Evolutionary conservation across 768 basidiomycete species (phyloP).

Genomic region (Paxillus rubicundulus): DNA sequence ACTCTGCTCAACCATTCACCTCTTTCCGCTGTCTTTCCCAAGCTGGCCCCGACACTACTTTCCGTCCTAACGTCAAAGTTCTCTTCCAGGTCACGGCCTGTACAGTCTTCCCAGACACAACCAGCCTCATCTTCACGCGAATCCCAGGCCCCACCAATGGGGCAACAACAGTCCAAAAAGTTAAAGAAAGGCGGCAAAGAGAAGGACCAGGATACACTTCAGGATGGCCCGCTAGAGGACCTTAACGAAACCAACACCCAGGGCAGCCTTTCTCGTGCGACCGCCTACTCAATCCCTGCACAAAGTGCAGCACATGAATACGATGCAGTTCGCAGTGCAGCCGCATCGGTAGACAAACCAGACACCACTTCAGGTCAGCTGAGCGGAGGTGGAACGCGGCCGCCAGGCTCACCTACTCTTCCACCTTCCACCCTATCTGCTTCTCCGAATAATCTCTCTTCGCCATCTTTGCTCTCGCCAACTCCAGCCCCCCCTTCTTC

Average conservation of each 20-base stretch:
- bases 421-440: slow-evolving; percentile 39
- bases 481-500: slow-evolving; percentile 10
- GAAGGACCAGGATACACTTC: slow-evolving; percentile 54
- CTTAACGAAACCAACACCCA: slow-evolving; percentile 35
- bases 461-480: slow-evolving; percentile 37
- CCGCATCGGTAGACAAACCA: slow-evolving; percentile 32
- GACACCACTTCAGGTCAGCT: slow-evolving; percentile 33
- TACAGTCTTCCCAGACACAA: slow-evolving; percentile 68
- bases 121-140: slow-evolving; percentile 44
- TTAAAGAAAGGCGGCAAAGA: slow-evolving; percentile 69
- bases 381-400: slow-evolving; percentile 41
- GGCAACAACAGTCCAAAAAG: slow-evolving; percentile 84
- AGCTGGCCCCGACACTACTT: slow-evolving; percentile 81
- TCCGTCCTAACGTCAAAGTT: slow-evolving; percentile 72
- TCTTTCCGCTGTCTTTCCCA: slow-evolving; percentile 32
- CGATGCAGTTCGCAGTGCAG: slow-evolving; percentile 31
- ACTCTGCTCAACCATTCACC: slow-evolving; percentile 8
- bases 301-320: slow-evolving; percentile 40
- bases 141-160: slow-evolving; percentile 56
- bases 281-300: slow-evolving; percentile 38
- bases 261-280: slow-evolving; percentile 44
- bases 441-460: slow-evolving; percentile 38
- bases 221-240: slow-evolving; percentile 44
- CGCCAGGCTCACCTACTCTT: slow-evolving; percentile 26
- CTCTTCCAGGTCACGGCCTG: slow-evolving; percentile 58